Evolutionary conservation across 169 alveolate species (phyloP).

Genomic region (Plasmodium vivax): DNA sequence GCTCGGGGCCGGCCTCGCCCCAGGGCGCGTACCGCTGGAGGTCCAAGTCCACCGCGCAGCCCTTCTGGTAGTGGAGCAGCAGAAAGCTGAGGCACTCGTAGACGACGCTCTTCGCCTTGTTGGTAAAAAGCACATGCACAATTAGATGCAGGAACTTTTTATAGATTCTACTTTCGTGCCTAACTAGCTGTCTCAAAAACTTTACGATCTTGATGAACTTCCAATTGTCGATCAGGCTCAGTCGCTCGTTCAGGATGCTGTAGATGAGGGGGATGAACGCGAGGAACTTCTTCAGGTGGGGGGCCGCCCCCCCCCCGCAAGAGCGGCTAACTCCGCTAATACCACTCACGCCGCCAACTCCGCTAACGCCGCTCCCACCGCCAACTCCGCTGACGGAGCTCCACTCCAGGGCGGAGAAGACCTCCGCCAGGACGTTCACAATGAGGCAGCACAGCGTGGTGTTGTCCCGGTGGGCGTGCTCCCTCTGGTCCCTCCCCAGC

Average conservation of each 20-base stretch:
- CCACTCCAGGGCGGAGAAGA: slow-evolving; percentile 15
- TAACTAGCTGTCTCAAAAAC: slow-evolving; percentile 28
- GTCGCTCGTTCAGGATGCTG: slow-evolving; percentile 26
- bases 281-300: slow-evolving; percentile 23
- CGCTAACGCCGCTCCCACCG: background rate
- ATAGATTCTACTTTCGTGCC: slow-evolving; percentile 47
- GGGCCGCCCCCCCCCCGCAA: background rate
- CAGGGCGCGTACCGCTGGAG: background rate
- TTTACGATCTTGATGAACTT: slow-evolving; percentile 29
- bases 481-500: background rate
- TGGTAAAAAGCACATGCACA: slow-evolving; percentile 47
- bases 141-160: slow-evolving; percentile 32
- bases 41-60: background rate
- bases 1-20: background rate
- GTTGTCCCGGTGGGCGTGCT: background rate
- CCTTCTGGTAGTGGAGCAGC: slow-evolving; percentile 28
- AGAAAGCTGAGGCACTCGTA: slow-evolving; percentile 43
- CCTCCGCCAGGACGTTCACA: slow-evolving; percentile 41
- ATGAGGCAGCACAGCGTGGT: slow-evolving; percentile 38
- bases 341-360: too few relatives aligned
- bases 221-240: slow-evolving; percentile 46
- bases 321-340: too few relatives aligned
- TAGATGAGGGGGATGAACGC: slow-evolving; percentile 40
- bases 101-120: slow-evolving; percentile 44
- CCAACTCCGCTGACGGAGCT: background rate